Conservation (phyloP, 345 rosid genomes). For the Euphorbia peplus region DNA sequence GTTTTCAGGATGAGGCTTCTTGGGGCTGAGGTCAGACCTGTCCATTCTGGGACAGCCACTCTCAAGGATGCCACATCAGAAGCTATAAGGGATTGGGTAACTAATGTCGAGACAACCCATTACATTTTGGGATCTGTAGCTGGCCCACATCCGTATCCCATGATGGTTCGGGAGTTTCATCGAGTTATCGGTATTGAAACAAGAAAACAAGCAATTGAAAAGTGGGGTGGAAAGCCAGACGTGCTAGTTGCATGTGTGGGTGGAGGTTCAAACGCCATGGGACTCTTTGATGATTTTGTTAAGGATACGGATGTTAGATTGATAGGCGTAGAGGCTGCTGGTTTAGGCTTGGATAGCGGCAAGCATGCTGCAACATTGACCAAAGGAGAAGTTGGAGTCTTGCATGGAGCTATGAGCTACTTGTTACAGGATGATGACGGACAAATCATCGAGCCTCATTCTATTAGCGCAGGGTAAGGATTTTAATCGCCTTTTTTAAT, state of each 20-base stretch:
- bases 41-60: conserved; percentile 28
- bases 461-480: conserved; percentile 88
- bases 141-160: conserved; percentile 96
- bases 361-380: conserved; percentile 92
- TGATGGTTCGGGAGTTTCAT: conserved; percentile 96
- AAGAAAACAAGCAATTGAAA: conserved; percentile 75
- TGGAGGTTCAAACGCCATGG: conserved; percentile 94
- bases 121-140: conserved; percentile 93
- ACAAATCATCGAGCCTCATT: conserved; percentile 89
- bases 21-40: conserved; percentile 70
- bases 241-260: conserved; percentile 90
- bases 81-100: conserved; percentile 85
- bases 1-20: conserved; percentile 93
- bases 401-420: conserved; percentile 98
- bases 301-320: conserved; percentile 68
- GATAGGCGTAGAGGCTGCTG: conserved; percentile 98
- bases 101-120: conserved; percentile 91
- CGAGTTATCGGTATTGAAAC: conserved; percentile 90
- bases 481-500: not conserved
- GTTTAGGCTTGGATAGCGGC: conserved; percentile 85
- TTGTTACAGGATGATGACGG: conserved; percentile 91
- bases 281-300: conserved; percentile 90
- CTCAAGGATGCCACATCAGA: conserved; percentile 38
- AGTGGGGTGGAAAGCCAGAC: conserved; percentile 98
- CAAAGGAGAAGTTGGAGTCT: conserved; percentile 82